Evolutionary conservation across 768 basidiomycete genomes (phyloP).

Genomic region (Coprinopsis marcescibilis): DNA sequence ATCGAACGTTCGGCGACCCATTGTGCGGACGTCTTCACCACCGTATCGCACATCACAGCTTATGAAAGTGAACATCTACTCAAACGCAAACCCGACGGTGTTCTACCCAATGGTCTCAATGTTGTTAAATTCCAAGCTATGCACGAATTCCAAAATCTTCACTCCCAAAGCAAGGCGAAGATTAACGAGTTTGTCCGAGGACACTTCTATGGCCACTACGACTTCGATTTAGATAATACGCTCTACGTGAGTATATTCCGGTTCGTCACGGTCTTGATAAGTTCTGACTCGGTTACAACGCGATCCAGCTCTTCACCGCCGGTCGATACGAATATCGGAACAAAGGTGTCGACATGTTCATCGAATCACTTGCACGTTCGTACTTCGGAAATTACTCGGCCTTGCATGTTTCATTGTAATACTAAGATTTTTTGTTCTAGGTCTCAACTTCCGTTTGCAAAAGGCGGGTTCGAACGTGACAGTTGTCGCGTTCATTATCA

Average conservation of each 20-base stretch:
- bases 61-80: conserved; percentile 95
- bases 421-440: conserved; percentile 18
- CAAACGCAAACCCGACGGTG: conserved; percentile 96
- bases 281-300: conserved; percentile 7
- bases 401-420: conserved; percentile 2
- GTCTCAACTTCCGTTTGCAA: conserved; percentile 48
- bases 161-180: conserved; percentile 90
- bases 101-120: conserved; percentile 95
- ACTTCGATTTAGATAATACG: conserved; percentile 92
- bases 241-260: conserved; percentile 54
- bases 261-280: conserved; percentile 3
- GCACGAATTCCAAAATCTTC: conserved; percentile 98
- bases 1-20: conserved; percentile 94
- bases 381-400: conserved; percentile 9
- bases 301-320: conserved; percentile 88
- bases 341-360: conserved; percentile 99
- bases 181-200: conserved; percentile 97
- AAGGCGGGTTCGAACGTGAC: conserved; percentile 67
- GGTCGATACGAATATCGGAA: conserved; percentile 98
- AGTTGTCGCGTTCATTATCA: conserved; percentile 97
- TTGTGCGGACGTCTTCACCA: conserved; percentile 97
- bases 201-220: conserved; percentile 97
- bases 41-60: conserved; percentile 95
- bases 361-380: conserved; percentile 88
- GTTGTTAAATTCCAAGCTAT: conserved; percentile 99